Evolutionary conservation across 306 rosid genomes (phyloP).

Genomic region (Dryas drummondii): DNA sequence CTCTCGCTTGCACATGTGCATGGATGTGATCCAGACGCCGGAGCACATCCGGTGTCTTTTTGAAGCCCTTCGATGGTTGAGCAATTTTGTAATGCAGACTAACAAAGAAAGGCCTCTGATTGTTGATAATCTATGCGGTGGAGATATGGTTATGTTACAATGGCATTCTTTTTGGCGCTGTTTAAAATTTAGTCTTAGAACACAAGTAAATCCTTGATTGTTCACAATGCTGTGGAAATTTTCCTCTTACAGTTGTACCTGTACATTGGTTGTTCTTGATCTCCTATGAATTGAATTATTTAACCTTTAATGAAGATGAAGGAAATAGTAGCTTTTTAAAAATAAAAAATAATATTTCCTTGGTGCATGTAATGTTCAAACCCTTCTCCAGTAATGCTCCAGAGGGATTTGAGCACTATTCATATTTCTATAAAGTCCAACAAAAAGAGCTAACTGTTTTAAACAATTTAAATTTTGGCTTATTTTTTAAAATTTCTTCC

Average conservation of each 20-base stretch:
- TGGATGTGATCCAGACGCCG: not conserved
- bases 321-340: not conserved
- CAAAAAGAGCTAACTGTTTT: too few species aligned
- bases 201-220: not conserved
- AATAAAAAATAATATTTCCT: too few species aligned
- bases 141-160: conserved; percentile 2
- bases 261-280: conserved; percentile 7
- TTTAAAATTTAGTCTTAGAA: conserved; percentile 11
- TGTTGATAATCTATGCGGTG: conserved; percentile 11
- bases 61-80: conserved; percentile 7
- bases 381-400: too few species aligned
- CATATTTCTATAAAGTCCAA: too few species aligned
- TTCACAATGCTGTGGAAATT: not conserved
- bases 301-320: not conserved
- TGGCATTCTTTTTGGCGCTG: conserved; percentile 9
- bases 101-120: conserved; percentile 8
- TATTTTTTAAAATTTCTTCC: too few species aligned
- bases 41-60: not conserved
- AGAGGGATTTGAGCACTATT: too few species aligned
- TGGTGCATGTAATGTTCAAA: too few species aligned
- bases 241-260: not conserved
- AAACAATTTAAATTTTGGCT: too few species aligned
- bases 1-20: too few species aligned
- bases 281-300: not conserved
- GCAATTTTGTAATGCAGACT: conserved; percentile 20